Evolutionary conservation across 2,329 filamentous ascomycete species (phyloP).

Genomic region (Diaporthe ampelina): DNA sequence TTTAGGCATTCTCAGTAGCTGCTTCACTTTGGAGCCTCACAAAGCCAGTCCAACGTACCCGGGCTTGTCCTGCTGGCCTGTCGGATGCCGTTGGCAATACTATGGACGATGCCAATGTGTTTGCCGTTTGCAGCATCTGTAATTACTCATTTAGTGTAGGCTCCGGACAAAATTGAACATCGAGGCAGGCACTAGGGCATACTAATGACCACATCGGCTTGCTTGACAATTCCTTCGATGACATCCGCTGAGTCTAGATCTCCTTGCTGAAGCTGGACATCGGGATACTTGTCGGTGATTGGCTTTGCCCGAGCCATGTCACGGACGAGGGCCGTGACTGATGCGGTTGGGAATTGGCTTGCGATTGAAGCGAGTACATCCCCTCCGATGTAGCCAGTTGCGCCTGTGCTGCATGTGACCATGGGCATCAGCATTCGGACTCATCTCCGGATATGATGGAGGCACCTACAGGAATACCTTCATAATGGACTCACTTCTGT

Average conservation of each 20-base stretch:
- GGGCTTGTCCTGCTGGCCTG: neutral
- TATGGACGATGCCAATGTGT: neutral
- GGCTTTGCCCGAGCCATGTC: neutral
- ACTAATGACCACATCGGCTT: constrained; percentile 1
- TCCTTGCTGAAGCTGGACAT: constrained; percentile 4
- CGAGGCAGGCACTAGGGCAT: too few species aligned
- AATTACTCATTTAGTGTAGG: neutral
- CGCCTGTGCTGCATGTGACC: neutral
- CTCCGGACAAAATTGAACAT: neutral
- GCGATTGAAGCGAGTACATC: constrained; percentile 8
- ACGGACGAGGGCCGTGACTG: constrained; percentile 4
- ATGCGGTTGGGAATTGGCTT: neutral
- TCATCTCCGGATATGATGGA: neutral
- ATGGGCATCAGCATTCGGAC: neutral
- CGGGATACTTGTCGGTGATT: constrained; percentile 6
- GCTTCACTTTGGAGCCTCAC: too few species aligned
- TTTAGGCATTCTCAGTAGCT: neutral
- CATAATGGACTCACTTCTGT: neutral
- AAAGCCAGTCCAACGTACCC: neutral
- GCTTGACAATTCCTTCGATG: neutral
- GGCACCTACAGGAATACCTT: constrained; percentile 9
- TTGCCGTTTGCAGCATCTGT: constrained; percentile 1
- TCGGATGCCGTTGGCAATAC: constrained; percentile 5
- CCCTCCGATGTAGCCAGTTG: constrained; percentile 11
- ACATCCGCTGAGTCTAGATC: constrained; percentile 11